Evolutionary conservation across 441 rosid genomes (phyloP), one percentile per base, ranked within the genome.

Genomic region (Erysimum pusillum): DNA sequence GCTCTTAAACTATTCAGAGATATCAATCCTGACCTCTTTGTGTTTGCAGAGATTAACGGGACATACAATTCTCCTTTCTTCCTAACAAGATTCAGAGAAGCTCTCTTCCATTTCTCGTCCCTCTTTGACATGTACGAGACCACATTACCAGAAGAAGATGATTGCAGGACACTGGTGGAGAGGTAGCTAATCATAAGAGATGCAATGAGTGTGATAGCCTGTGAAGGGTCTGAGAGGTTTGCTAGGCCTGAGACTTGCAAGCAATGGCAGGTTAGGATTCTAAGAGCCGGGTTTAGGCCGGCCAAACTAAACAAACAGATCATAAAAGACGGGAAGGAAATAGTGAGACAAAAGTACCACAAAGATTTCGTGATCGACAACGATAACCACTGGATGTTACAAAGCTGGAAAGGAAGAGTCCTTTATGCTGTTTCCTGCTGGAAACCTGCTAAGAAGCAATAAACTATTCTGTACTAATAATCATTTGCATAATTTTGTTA

Each of bases 181-280:
- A 85, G 68, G 52, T 98, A 86, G 75, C 14, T 89, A 8, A 72
- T 68, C 17, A 87, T 87, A 18, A 85, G 87, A 34, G 97, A 91
- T 32, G 86, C 89, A 0, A 85, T 86, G 91, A 93, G 91, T 79
- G 99, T 85, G 9, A 74, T 96, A 10, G 98, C 99, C 0, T 90
- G 93, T 36, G 99, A 96, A 68, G 98, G 98, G 0, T 28, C 70
- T 3, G 93, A 91, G 78, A 84, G 99, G 73, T 86, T 88, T 5
- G 98, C 90, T 45, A 85, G 94, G 82, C 98, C 98, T 0, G 95
- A 93, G 79, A 87, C 93, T 0, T 93, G 89, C 73, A 96, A 86
- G 84, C 98, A 93, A 59, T 96, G 99, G 98, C 99, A 89, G 69
- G 82, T 79, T 10, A 86, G 99, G 75, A 81, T 41, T 3, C n/a